Percentiles rank a stretch among this genome's conserved stretches.
phyloP scores from a whole-genome alignment of 2,329 filamentous ascomycete species.

The Hymenoscyphus infarciens region DNA sequence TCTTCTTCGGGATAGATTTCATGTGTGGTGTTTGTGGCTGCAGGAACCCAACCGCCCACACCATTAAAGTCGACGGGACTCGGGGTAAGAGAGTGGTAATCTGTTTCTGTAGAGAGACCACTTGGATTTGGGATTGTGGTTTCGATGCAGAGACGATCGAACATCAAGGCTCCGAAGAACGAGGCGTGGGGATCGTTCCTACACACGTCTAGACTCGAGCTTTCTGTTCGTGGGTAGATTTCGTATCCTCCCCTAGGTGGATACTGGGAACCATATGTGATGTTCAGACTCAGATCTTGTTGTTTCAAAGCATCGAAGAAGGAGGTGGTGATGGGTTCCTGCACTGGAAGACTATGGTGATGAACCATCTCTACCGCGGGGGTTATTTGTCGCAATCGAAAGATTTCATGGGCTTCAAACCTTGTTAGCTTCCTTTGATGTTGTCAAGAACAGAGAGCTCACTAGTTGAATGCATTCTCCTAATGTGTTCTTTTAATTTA shows the following conservation, averaged over 20 bases:
- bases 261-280: neutral
- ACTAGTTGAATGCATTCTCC: conserved; percentile 9
- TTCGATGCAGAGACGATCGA: conserved; percentile 3
- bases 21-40: neutral
- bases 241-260: neutral
- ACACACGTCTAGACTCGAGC: conserved; percentile 4
- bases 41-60: neutral
- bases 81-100: neutral
- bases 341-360: neutral
- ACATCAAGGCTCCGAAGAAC: conserved; percentile 4
- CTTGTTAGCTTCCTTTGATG: neutral
- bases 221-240: neutral
- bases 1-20: neutral
- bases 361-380: neutral
- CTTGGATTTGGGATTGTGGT: neutral
- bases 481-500: conserved; percentile 14
- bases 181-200: neutral
- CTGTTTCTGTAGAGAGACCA: neutral
- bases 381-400: neutral
- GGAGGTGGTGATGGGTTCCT: neutral
- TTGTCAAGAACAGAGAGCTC: neutral
- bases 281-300: neutral
- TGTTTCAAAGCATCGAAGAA: neutral
- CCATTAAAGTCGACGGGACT: conserved; percentile 5
- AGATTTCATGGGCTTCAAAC: neutral